Conservation (phyloP, 2,329 filamentous ascomycete species). For the Fusarium sp. region DNA sequence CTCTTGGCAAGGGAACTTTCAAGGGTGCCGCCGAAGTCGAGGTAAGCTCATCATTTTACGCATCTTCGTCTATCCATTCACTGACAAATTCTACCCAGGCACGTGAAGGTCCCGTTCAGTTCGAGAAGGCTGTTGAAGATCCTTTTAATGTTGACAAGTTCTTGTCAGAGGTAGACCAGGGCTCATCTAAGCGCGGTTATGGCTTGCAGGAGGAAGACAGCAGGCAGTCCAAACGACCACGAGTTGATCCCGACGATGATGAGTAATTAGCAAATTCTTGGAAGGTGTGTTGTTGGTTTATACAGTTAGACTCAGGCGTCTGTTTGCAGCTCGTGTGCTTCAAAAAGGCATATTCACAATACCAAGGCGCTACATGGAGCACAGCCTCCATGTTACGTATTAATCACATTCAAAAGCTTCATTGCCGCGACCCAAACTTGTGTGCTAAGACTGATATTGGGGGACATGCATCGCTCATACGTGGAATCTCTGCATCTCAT, state of each 20-base stretch:
- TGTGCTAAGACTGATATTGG: conserved; percentile 9
- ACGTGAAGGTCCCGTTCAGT: conserved; percentile 92
- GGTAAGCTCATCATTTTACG: conserved; percentile 59
- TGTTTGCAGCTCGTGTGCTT: conserved; percentile 30
- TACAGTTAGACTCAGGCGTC: conserved; percentile 44
- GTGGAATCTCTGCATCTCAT: conserved; percentile 32
- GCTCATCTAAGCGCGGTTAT: conserved; percentile 77
- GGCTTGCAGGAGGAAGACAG: conserved; percentile 76
- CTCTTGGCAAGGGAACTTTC: conserved; percentile 89
- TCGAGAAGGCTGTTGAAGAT: conserved; percentile 88
- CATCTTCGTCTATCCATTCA: neutral
- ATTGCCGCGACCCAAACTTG: neutral
- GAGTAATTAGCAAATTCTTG: conserved; percentile 34
- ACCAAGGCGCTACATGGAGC: conserved; percentile 7
- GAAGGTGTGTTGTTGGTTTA: conserved; percentile 26
- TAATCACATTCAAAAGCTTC: conserved; percentile 6
- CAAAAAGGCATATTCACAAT: conserved; percentile 21
- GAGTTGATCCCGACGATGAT: conserved; percentile 74
- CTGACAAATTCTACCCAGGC: conserved; percentile 61
- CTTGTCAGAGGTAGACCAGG: conserved; percentile 81
- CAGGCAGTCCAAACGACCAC: conserved; percentile 76
- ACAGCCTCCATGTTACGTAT: neutral
- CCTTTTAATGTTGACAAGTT: conserved; percentile 97
- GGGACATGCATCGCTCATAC: conserved; percentile 30
- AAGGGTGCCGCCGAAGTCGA: conserved; percentile 87